Conservation (phyloP, 2,329 filamentous ascomycete genomes). For the Alternaria solani region DNA sequence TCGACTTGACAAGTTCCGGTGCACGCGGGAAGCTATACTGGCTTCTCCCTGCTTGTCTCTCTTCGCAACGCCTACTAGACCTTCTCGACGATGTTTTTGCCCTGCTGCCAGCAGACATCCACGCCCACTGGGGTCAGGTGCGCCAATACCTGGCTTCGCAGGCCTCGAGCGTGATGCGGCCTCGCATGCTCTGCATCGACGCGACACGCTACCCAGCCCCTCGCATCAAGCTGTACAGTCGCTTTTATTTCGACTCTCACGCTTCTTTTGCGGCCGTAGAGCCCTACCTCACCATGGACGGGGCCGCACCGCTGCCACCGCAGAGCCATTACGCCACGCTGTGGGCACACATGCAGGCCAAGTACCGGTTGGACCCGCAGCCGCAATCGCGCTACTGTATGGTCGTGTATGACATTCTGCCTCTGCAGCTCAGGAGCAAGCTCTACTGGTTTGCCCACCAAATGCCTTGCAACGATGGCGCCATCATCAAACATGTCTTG, state of each 20-base stretch:
- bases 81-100: neutral
- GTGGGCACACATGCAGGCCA: neutral
- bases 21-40: neutral
- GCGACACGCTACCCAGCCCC: neutral
- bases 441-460: neutral
- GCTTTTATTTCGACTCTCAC: slow-evolving; percentile 2
- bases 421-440: neutral
- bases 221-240: slow-evolving; percentile 3
- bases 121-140: neutral
- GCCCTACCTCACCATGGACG: neutral
- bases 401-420: neutral
- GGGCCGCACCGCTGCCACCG: neutral
- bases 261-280: neutral
- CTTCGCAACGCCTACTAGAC: neutral
- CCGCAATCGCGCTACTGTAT: neutral
- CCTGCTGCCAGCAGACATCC: neutral
- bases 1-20: neutral
- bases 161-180: neutral
- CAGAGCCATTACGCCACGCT: neutral
- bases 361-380: neutral
- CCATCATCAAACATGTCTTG: neutral
- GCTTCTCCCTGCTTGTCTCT: neutral
- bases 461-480: neutral
- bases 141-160: neutral
- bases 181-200: neutral